Percentiles rank a stretch among this genome's conserved stretches.
Conservation (phyloP, 208 protist species). For the Trypanosoma mega region DNA sequence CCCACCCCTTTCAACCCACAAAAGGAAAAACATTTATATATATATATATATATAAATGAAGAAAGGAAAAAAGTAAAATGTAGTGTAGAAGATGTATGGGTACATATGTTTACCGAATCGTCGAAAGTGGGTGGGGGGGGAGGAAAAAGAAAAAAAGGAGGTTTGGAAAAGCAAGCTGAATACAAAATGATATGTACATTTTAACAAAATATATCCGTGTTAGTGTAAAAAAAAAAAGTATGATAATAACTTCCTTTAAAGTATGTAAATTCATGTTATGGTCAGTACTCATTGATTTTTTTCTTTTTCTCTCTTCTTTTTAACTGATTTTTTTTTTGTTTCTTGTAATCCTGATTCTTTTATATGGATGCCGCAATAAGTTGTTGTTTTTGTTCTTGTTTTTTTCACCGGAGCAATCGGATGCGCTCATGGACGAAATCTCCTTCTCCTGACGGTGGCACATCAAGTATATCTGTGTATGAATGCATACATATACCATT, state of each 20-base stretch:
- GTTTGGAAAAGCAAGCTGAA: neutral
- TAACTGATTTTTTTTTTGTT: conserved; percentile 19
- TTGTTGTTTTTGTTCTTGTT: no score
- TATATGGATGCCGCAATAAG: no score
- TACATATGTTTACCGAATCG: neutral
- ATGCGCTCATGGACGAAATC: no score
- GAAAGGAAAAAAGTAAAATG: conserved; percentile 1
- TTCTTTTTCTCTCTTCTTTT: conserved; percentile 19
- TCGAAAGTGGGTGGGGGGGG: no score
- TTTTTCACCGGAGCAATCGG: no score
- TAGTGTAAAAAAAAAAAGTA: neutral
- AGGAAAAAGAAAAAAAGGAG: neutral
- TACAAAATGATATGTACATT: neutral
- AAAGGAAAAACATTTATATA: no score
- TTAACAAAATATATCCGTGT: neutral
- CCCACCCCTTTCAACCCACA: neutral
- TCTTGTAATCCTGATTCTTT: conserved; percentile 13
- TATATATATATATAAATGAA: neutral
- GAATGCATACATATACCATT: no score
- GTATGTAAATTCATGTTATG: no score
- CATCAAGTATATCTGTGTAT: no score
- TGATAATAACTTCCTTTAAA: conserved; percentile 9
- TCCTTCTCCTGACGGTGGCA: no score
- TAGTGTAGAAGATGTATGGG: neutral
- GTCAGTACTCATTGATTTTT: no score